Evolutionary conservation across 2,329 filamentous ascomycete species (phyloP), one percentile per base, ranked within the genome.

Genomic region (Fusarium duplospermum): DNA sequence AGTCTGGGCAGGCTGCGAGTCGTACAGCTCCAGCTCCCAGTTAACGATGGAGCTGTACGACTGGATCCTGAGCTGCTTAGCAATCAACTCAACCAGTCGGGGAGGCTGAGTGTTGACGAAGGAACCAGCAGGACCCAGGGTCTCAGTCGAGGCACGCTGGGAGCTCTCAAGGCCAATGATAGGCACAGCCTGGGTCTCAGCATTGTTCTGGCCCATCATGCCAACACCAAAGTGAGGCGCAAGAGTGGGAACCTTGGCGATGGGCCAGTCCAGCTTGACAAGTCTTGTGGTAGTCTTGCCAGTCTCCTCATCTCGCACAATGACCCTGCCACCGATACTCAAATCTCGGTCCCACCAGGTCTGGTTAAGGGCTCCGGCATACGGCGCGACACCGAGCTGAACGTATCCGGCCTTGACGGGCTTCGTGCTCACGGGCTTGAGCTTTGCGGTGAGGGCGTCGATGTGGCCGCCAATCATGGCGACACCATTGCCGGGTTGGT

Each of bases 291-390:
- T 87, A 38, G 97, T 94, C 88, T 96, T 97, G 75, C 93, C 93
- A 3, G 90, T 89, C 57, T 86, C 84, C 6, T 87, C 81, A 76
- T 98, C 92, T 73, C 92, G 93, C 54, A 98, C 92, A 58, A 98
- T 87, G 5, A 98, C 96, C 52, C 95, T 89, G 42, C 96, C 96
- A 73, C 95, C 96, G 77, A 98, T 93, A 74, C 93, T 92, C 61
- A 99, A 88, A 82, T 99, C 96, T 40, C 96, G 91, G 82, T 98
- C 96, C 96, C 95, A 98, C 96, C 96, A 98, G 1, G 96, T 98
- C 72, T 88, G 87, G 81, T 95, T 96, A 71, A 98, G 85, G 2
- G 87, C 95, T 60, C 96, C 96, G 11, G 95, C 96, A 81, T 98
- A 99, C 1, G 94, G 96, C 3, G 96, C 95, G 62, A 98, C 94